Base-by-base conservation (phyloP, 495 filamentous ascomycete species). In the Xylaria longipes region DNA sequence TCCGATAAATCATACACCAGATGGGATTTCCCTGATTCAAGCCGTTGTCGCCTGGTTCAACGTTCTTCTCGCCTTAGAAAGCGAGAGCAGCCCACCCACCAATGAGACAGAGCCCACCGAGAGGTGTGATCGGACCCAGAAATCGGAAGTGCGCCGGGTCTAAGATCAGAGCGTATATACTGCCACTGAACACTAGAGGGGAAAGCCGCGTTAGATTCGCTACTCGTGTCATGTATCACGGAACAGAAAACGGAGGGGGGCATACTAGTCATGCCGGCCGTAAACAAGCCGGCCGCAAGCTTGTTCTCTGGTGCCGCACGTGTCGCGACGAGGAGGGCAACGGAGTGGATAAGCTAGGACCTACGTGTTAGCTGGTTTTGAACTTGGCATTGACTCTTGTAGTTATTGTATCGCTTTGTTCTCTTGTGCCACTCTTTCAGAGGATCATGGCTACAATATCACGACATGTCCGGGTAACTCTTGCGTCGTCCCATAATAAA, bases 61-160 rank as follows among this genome's bases (percentile, higher is more conserved):
- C 6, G 9, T 20, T 37, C 20, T 5, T 22, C 27, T 22, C 1
- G 9, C 37, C 7, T 37, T 45, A 71, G 20, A 75, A 77, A 27
- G 73, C 73, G 12, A 79, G 77, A 33, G 74, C 62, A 35, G 69
- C 41, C 77, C 77, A 79, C n/a, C 77, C 77, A 12, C 71, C 73
- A 25, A 79, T 79, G 29, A 79, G 75, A 60, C 84, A 89, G 71
- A 88, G 75, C 1, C 89, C 89, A 1, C 89, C 89, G 9, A 90
- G 75, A 22, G 89, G 89, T 33, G 89, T 91, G 1, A 89, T 81
- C 2, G 89, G 89, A 0, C 89, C 88, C 61, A 90, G 52, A 45
- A 82, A 82, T 63, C 84, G 83, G 76, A 87, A 89, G 61, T 82
- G 79, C 71, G 84, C 84, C 52, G 88, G 84, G 75, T 89, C 85